A percentile compares a stretch with the other conserved stretches of the same genome.
Evolutionary conservation across 768 basidiomycete species (phyloP).

Genomic region (Boletus rex-veris): DNA sequence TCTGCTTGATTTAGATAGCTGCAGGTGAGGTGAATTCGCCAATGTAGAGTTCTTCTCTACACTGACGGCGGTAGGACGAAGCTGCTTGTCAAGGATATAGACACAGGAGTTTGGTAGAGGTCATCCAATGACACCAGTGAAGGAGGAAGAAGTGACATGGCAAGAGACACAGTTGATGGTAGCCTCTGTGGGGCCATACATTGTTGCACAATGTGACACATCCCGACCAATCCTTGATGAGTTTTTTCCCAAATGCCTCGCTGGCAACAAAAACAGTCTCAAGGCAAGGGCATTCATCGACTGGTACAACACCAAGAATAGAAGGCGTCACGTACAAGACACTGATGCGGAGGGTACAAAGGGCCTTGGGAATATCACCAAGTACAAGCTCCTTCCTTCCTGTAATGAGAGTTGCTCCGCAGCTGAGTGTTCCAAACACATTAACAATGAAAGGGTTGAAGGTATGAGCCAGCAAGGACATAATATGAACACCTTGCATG

Average conservation of each 20-base stretch:
- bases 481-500: constrained; percentile 19
- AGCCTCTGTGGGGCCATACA: constrained; percentile 35
- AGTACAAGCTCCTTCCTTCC: constrained; percentile 29
- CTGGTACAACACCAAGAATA: constrained; percentile 26
- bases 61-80: constrained; percentile 26
- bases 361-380: constrained; percentile 26
- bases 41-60: constrained; percentile 26
- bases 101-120: constrained; percentile 30
- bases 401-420: constrained; percentile 19
- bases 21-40: constrained; percentile 19
- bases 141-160: constrained; percentile 18
- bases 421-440: constrained; percentile 16
- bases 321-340: constrained; percentile 32
- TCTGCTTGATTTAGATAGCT: constrained; percentile 25
- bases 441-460: constrained; percentile 26
- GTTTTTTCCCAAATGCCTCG: constrained; percentile 21
- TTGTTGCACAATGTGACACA: constrained; percentile 28
- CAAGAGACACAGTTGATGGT: constrained; percentile 29
- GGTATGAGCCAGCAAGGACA: constrained; percentile 29
- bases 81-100: constrained; percentile 29
- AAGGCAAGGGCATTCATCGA: constrained; percentile 25
- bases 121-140: constrained; percentile 28
- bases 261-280: constrained; percentile 27
- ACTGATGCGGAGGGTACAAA: constrained; percentile 24
- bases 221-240: constrained; percentile 23